Evolutionary conservation across 257 asterid species (phyloP).

Genomic region (Cinchona pubescens): DNA sequence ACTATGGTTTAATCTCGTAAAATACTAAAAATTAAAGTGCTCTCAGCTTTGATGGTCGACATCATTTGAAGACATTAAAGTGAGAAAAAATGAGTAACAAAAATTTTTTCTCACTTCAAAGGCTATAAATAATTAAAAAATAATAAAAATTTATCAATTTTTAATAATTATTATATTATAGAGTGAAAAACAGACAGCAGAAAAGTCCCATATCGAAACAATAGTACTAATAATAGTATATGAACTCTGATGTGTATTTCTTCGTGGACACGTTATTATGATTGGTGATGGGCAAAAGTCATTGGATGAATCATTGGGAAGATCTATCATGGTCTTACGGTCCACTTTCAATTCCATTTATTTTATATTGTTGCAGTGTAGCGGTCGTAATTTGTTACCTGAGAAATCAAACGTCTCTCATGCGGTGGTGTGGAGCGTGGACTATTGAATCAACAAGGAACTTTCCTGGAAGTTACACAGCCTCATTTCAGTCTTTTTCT

Average conservation of each 20-base stretch:
- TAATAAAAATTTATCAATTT: too few species aligned
- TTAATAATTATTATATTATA: too few species aligned
- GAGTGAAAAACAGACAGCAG: neutral
- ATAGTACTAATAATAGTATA: neutral
- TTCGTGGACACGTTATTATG: constrained; percentile 41
- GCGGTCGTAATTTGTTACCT: neutral
- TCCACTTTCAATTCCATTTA: constrained; percentile 25
- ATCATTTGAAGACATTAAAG: too few species aligned
- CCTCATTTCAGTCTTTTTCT: constrained; percentile 11
- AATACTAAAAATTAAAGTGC: too few species aligned
- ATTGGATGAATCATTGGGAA: constrained; percentile 36
- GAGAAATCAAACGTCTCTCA: constrained; percentile 13
- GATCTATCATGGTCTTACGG: constrained; percentile 25
- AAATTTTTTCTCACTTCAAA: too few species aligned
- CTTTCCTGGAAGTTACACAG: constrained; percentile 33
- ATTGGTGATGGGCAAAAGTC: constrained; percentile 37
- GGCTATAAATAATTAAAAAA: too few species aligned
- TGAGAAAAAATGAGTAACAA: too few species aligned
- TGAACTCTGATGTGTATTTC: constrained; percentile 4
- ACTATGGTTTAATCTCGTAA: too few species aligned
- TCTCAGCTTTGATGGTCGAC: too few species aligned
- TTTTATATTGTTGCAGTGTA: too few species aligned
- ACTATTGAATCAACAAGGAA: constrained; percentile 17
- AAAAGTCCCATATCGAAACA: neutral
- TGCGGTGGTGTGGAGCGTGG: too few species aligned